Percentiles rank a stretch among this genome's conserved stretches.
phyloP scores from a whole-genome alignment of 2,329 filamentous ascomycete genomes.

The Aureobasidium sp. region DNA sequence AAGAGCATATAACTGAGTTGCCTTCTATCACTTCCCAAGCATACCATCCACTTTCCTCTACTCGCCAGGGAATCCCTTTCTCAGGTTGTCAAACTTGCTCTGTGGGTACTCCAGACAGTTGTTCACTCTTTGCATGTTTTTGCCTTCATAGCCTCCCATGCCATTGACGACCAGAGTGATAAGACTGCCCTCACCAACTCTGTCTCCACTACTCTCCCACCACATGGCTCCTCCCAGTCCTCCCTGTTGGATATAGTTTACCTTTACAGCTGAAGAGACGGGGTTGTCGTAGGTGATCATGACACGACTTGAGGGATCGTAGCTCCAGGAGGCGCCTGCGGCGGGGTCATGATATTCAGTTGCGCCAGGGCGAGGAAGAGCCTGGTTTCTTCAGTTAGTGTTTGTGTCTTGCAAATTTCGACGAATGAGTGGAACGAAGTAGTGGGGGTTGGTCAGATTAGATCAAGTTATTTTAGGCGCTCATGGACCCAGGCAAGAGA shows the following conservation, averaged over 20 bases:
- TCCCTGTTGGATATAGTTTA: constrained; percentile 58
- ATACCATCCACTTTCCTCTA: background rate
- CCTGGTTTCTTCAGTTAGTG: constrained; percentile 27
- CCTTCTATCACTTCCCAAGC: background rate
- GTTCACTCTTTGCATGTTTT: constrained; percentile 38
- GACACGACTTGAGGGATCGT: constrained; percentile 53
- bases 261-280: constrained; percentile 60
- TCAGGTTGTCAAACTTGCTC: constrained; percentile 49
- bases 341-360: constrained; percentile 47
- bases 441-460: constrained; percentile 28
- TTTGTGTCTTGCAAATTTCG: background rate
- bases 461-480: constrained; percentile 29
- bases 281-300: constrained; percentile 74
- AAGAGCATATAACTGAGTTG: background rate
- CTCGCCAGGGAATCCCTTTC: constrained; percentile 34
- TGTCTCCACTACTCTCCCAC: constrained; percentile 85
- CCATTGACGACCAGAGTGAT: constrained; percentile 40
- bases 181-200: constrained; percentile 55
- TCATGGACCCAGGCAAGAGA: constrained; percentile 13
- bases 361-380: constrained; percentile 62
- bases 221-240: constrained; percentile 88
- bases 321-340: constrained; percentile 69
- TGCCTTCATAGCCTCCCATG: constrained; percentile 33
- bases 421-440: background rate
- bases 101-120: constrained; percentile 48